These are phyloP conservation scores for Solanum pinnatisectum DNA, from an alignment of 257 asterid genomes.

Conservation along the genomic window DNA sequence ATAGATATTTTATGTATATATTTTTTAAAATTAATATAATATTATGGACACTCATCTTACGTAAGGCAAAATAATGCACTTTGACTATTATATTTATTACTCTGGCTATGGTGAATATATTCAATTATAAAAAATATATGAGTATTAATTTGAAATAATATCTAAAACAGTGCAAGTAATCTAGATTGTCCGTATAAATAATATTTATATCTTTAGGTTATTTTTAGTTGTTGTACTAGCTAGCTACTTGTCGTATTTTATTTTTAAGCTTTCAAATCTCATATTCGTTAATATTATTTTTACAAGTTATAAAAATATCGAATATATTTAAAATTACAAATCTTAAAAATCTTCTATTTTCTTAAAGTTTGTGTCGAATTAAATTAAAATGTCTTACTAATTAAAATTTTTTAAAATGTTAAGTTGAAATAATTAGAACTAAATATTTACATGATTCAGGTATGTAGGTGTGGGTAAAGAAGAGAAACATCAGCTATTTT, in stretches of 20 bases:
- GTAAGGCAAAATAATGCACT: not conserved
- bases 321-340: too few relatives aligned
- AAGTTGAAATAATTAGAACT: not conserved
- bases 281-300: too few relatives aligned
- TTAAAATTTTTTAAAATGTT: too few relatives aligned
- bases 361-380: fast-evolving
- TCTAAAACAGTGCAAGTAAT: not conserved
- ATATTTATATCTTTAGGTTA: not conserved
- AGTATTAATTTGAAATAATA: not conserved
- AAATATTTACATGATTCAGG: constrained; percentile 5
- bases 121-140: too few relatives aligned
- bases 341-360: not conserved
- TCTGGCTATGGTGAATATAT: not conserved
- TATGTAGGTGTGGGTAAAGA: constrained; percentile 26
- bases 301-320: too few relatives aligned
- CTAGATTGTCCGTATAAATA: not conserved
- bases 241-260: too few relatives aligned
- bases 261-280: not conserved
- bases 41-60: not conserved
- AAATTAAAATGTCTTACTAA: not conserved
- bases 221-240: not conserved
- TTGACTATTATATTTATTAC: too few relatives aligned
- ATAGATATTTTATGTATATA: too few relatives aligned
- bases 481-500: constrained; percentile 21
- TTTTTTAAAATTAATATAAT: too few relatives aligned